Evolutionary conservation across 805 yeast species (phyloP).

Genomic region (Saccharomycopsis sp.): DNA sequence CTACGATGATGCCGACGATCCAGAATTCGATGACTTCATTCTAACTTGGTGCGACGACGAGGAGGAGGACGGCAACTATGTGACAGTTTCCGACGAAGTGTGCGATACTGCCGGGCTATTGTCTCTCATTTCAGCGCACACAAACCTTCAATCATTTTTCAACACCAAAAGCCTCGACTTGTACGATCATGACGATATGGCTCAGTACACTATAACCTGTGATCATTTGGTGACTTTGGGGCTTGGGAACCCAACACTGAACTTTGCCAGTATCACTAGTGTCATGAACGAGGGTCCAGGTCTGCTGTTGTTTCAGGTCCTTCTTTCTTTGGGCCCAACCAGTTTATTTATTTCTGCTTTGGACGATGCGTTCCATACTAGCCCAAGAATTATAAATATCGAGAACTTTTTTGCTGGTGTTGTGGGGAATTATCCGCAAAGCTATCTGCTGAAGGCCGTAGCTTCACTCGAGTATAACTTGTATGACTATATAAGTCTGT

Average conservation of each 20-base stretch:
- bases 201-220: background rate
- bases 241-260: background rate
- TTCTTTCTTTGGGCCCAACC: background rate
- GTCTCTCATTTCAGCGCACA: background rate
- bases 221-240: background rate
- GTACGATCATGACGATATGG: background rate
- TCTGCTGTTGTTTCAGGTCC: background rate
- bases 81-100: background rate
- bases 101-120: background rate
- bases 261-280: background rate
- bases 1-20: background rate
- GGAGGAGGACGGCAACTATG: too few relatives aligned
- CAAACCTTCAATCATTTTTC: background rate
- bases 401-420: background rate
- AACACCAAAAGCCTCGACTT: background rate
- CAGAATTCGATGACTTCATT: background rate
- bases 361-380: background rate
- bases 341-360: background rate
- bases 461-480: too few relatives aligned
- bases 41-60: background rate
- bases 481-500: background rate
- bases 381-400: background rate
- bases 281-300: background rate
- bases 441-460: too few relatives aligned
- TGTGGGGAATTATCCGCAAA: too few relatives aligned